Percentiles rank a stretch among this genome's conserved stretches.
phyloP scores from a whole-genome alignment of 2,329 filamentous ascomycete species.

The Ascochyta clinopodiicola region DNA sequence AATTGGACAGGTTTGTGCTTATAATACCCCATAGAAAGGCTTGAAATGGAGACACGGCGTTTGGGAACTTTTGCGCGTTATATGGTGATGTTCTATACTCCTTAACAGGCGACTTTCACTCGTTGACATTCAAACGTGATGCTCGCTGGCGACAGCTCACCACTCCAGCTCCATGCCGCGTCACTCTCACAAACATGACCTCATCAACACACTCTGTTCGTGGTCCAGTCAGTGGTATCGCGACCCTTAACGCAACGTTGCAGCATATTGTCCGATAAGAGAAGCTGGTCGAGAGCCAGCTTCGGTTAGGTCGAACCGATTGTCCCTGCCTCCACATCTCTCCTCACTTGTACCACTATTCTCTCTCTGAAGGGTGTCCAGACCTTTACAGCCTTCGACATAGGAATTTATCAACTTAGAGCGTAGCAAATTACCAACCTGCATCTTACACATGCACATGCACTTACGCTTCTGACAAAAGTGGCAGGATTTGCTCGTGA shows the following conservation, averaged over 20 bases:
- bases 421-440: neutral
- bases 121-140: neutral
- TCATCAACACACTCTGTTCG: neutral
- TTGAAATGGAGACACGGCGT: slow-evolving; percentile 15
- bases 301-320: neutral
- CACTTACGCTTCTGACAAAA: neutral
- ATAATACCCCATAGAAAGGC: slow-evolving; percentile 19
- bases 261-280: neutral
- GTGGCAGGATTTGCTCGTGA: neutral
- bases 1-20: slow-evolving; percentile 11
- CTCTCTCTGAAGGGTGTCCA: no score
- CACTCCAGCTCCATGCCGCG: neutral
- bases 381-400: neutral
- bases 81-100: neutral
- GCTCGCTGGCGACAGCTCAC: neutral
- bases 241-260: neutral
- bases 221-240: neutral
- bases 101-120: neutral
- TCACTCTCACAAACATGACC: neutral
- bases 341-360: neutral
- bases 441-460: neutral
- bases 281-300: neutral
- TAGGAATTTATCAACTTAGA: neutral
- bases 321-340: neutral
- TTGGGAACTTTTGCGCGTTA: neutral